Conservation (phyloP, 2,329 filamentous ascomycete genomes). For the Neospermospora avenae region DNA sequence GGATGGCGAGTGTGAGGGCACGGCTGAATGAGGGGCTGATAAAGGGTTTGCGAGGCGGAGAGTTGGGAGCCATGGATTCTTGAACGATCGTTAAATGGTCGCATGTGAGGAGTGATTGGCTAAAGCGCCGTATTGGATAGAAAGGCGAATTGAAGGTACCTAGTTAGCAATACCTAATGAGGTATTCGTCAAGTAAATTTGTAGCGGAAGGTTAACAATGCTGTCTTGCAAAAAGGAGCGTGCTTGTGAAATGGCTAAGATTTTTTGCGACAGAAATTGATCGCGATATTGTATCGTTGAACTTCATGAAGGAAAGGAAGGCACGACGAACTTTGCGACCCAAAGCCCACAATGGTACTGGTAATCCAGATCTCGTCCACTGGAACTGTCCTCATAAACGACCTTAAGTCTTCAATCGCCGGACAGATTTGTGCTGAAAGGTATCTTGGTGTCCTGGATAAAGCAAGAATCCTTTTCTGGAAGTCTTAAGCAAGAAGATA, state of each 20-base stretch:
- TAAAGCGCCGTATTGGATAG: neutral
- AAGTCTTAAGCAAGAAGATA: no score
- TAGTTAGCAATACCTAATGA: no score
- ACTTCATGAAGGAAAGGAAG: no score
- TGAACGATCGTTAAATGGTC: neutral
- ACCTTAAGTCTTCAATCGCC: constrained; percentile 36
- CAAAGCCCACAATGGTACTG: neutral
- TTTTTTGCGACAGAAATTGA: no score
- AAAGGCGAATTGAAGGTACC: neutral
- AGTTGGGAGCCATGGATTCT: neutral
- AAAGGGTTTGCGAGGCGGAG: neutral
- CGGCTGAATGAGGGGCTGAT: neutral
- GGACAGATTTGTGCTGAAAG: constrained; percentile 35
- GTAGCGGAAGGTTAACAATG: neutral
- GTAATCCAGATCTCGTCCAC: constrained; percentile 24
- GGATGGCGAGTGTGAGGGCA: neutral
- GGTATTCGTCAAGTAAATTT: no score
- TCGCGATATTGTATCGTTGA: no score
- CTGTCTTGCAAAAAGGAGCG: neutral
- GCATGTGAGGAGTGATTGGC: neutral
- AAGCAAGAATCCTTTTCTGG: no score
- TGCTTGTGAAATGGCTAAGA: no score
- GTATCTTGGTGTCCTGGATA: no score
- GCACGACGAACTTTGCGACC: no score
- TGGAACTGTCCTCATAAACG: no score